Conservation (phyloP, 129 eudicot genomes). For the Saussurea involucrata region DNA sequence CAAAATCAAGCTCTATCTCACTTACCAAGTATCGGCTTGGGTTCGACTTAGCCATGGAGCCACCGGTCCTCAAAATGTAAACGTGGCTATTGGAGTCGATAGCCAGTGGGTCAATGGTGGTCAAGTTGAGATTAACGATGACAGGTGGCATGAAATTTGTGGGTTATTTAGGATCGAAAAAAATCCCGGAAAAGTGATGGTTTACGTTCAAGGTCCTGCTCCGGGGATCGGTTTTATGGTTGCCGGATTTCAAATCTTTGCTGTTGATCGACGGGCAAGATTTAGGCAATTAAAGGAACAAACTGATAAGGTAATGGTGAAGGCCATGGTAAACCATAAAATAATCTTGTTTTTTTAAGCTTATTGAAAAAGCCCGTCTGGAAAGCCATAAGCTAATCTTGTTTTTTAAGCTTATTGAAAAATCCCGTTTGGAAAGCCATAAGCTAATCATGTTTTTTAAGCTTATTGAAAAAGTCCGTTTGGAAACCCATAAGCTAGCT, state of each 20-base stretch:
- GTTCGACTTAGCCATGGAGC: constrained; percentile 58
- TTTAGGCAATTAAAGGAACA: constrained; percentile 55
- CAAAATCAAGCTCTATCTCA: constrained; percentile 56
- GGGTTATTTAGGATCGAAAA: constrained; percentile 76
- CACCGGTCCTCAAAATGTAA: constrained; percentile 56
- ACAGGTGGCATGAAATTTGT: constrained; percentile 70
- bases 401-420: too few species aligned
- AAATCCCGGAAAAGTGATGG: constrained; percentile 51
- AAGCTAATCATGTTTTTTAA: too few species aligned
- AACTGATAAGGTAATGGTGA: constrained; percentile 57
- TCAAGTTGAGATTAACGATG: constrained; percentile 62
- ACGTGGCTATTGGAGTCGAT: constrained; percentile 73
- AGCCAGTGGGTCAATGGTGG: constrained; percentile 85
- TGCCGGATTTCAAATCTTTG: constrained; percentile 66
- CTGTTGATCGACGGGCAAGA: constrained; percentile 71
- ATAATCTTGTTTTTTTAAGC: too few species aligned
- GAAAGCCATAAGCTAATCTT: too few species aligned
- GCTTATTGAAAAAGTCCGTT: too few species aligned
- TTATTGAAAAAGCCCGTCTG: too few species aligned
- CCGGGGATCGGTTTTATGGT: constrained; percentile 64
- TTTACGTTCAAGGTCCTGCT: constrained; percentile 72
- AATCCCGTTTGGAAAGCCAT: neutral
- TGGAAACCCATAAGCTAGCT: too few species aligned
- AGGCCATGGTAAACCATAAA: neutral
- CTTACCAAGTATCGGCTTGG: constrained; percentile 98